These are phyloP conservation scores for Dimocarpus longan DNA, from an alignment of 345 rosid species.

Conservation along the genomic window DNA sequence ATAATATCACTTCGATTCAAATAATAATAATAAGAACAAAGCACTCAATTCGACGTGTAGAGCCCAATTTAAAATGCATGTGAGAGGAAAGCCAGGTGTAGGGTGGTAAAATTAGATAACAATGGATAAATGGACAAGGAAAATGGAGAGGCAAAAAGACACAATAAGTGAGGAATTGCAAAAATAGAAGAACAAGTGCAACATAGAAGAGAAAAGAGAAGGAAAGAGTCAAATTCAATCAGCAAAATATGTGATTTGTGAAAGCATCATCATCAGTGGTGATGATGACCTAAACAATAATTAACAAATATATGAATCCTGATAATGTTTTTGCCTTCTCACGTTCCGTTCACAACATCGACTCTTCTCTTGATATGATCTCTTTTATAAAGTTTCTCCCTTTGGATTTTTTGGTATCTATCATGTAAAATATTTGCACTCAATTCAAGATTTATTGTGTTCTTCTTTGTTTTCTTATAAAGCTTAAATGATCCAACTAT, in stretches of 20 bases:
- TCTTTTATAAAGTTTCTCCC: too few relatives aligned
- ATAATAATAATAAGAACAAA: too few relatives aligned
- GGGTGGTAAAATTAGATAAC: too few relatives aligned
- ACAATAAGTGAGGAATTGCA: conserved; percentile 7
- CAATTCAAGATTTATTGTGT: too few relatives aligned
- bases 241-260: conserved; percentile 13
- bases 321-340: conserved; percentile 40
- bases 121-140: background rate
- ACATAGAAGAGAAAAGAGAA: background rate
- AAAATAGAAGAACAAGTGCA: background rate
- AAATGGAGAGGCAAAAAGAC: conserved; percentile 28
- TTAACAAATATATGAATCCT: background rate
- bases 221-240: background rate
- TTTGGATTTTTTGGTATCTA: too few relatives aligned
- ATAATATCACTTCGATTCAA: too few relatives aligned
- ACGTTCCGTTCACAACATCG: conserved; percentile 33
- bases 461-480: too few relatives aligned
- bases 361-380: conserved; percentile 39
- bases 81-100: too few relatives aligned
- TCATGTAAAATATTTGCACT: too few relatives aligned
- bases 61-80: too few relatives aligned
- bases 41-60: too few relatives aligned
- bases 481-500: too few relatives aligned
- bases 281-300: background rate
- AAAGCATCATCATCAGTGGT: conserved; percentile 14